Percentiles rank a stretch among this genome's conserved stretches.
phyloP scores from a whole-genome alignment of 1,139 yeast genomes.

The Waltiozyma sp. region DNA sequence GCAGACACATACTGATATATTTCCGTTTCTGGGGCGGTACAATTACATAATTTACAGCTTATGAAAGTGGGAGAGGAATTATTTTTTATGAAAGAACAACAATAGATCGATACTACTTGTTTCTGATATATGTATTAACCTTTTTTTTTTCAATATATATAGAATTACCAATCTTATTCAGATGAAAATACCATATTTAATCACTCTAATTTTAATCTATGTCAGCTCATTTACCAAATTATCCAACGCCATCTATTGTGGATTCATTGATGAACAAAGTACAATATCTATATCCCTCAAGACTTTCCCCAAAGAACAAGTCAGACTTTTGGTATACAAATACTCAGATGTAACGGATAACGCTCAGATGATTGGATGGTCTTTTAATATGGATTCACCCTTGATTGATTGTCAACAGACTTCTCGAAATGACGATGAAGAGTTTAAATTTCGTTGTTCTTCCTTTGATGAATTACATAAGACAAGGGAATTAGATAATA shows the following conservation, averaged over 20 bases:
- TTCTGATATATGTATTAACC: too few species aligned
- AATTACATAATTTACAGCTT: too few species aligned
- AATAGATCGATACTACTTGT: too few species aligned
- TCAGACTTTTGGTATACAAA: not conserved
- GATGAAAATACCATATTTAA: too few species aligned
- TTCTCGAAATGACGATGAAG: not conserved
- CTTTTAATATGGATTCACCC: not conserved
- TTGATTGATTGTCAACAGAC: not conserved
- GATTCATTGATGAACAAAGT: not conserved
- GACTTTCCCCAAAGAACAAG: not conserved
- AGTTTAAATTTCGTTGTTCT: not conserved
- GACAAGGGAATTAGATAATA: not conserved
- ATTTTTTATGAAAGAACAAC: too few species aligned
- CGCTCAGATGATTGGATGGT: not conserved
- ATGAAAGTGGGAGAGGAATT: too few species aligned
- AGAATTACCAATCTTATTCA: too few species aligned
- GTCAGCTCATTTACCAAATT: too few species aligned
- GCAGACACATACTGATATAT: too few species aligned
- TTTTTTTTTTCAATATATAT: too few species aligned
- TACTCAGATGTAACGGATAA: not conserved
- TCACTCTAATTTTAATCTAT: too few species aligned
- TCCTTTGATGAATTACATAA: not conserved
- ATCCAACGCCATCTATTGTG: not conserved
- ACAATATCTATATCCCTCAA: not conserved
- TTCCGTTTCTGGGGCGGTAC: too few species aligned